Base-by-base conservation (phyloP, 2,329 filamentous ascomycete genomes). In the Botrytis elliptica region DNA sequence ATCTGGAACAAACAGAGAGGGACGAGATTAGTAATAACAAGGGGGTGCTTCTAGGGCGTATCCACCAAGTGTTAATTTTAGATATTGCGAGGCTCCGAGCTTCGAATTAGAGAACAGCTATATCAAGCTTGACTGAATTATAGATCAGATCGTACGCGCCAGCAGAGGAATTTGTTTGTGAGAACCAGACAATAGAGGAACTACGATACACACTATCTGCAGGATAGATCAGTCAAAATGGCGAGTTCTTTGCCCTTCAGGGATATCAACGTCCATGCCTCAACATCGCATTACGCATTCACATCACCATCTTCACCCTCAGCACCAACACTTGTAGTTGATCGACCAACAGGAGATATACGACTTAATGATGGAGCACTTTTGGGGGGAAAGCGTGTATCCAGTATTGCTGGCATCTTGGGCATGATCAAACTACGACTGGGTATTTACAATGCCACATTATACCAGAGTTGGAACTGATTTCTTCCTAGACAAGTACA, bases 251-350 rank as follows among this genome's bases (percentile, higher is more conserved):
- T 91, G 73, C 96, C 95, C 36, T 99, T 95, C 84, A 90, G 95
- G 82, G 96, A 99, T 86, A 97, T 98, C 86, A 99, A 98, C 83
- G 90, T 99, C 83, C 94, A 97, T 84, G 93, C 94, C 77, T 94
- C 95, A 70, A 88, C 93, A 79, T 93, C 95, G 79, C 92, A 96
- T 82, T 99, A 99, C 86, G 93, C 94, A 79, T 99, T 99, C 84
- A 95, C 93, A 57, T 99, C 96, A 42, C 96, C 96, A 42, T 98
- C 96, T 0, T 95, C 94, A 5, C 94, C 95, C 75, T 90, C 95
- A 83, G 92, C 95, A 42, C 94, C 93, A 22, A 93, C 94, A 16
- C 87, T 99, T 70, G 90, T 97, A 22, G 89, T 99, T 77, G 96
- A 98, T 81, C 90, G 96, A 71, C 96, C 96, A 16, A 96, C 94